phyloP scores from a whole-genome alignment of 2,329 filamentous ascomycete genomes.

The Domatiomyces globalis region DNA sequence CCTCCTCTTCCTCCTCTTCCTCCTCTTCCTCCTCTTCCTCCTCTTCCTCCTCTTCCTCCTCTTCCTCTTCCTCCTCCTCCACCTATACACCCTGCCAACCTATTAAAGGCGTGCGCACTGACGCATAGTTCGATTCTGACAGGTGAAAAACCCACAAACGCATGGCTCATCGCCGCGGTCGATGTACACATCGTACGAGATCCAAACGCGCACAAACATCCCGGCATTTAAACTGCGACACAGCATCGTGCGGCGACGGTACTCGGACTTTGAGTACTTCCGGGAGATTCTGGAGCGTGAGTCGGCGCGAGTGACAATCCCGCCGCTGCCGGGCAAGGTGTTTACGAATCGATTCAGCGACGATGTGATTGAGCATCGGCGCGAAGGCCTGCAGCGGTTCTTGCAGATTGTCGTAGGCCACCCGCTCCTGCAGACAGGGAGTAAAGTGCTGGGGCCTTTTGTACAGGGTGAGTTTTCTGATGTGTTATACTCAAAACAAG shows the following conservation, averaged over 20 bases:
- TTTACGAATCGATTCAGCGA: conserved; percentile 97
- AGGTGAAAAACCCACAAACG: conserved; percentile 88
- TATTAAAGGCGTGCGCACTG: neutral
- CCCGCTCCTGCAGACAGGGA: conserved; percentile 89
- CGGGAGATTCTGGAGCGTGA: conserved; percentile 95
- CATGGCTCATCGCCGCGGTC: conserved; percentile 73
- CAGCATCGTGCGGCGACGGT: conserved; percentile 76
- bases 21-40: neutral
- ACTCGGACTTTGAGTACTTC: conserved; percentile 98
- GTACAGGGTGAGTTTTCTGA: conserved; percentile 60
- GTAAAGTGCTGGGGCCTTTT: conserved; percentile 89
- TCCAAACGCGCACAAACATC: conserved; percentile 95
- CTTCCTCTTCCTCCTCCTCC: neutral
- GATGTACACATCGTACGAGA: conserved; percentile 99
- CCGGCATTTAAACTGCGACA: conserved; percentile 93
- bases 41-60: neutral
- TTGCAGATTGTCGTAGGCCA: conserved; percentile 95
- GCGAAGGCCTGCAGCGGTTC: conserved; percentile 86
- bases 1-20: neutral
- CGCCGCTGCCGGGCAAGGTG: conserved; percentile 88
- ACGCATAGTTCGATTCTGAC: neutral
- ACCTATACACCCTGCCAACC: neutral
- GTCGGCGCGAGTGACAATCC: conserved; percentile 76
- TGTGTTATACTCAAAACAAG: neutral
- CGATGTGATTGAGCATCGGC: conserved; percentile 89